Evolutionary conservation across 2,329 filamentous ascomycete species (phyloP).

Genomic region (Claviceps arundinis): DNA sequence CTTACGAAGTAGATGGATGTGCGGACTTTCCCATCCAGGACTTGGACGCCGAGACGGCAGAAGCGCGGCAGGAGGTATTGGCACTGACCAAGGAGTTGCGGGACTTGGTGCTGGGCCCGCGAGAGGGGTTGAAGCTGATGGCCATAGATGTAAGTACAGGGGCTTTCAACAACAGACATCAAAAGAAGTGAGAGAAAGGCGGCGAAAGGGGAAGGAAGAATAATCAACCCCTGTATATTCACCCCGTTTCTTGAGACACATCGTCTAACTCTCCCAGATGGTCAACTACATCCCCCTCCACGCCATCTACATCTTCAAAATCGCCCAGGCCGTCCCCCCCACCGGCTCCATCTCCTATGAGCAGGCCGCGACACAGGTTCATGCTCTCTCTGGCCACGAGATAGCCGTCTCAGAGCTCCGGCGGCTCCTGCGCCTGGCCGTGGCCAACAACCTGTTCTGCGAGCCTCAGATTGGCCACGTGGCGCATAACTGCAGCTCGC

Average conservation of each 20-base stretch:
- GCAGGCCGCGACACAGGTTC: conserved; percentile 12
- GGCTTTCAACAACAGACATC: neutral
- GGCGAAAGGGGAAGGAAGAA: neutral
- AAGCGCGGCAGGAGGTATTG: conserved; percentile 11
- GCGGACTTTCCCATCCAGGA: conserved; percentile 9
- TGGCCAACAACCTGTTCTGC: conserved; percentile 25
- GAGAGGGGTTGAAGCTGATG: conserved; percentile 12
- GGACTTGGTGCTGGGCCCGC: conserved; percentile 10
- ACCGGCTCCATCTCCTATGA: conserved; percentile 15
- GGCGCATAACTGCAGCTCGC: conserved; percentile 24
- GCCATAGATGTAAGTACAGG: conserved; percentile 15
- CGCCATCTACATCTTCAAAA: conserved; percentile 18
- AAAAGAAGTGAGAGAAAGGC: neutral
- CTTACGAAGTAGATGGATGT: conserved; percentile 9
- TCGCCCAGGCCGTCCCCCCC: conserved; percentile 17
- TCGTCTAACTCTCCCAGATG: conserved; percentile 6
- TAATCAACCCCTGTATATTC: neutral
- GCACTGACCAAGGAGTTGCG: conserved; percentile 11
- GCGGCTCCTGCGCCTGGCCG: conserved; percentile 25
- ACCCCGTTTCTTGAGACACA: too few species aligned
- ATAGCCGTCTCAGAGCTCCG: conserved; percentile 18
- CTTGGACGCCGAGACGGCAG: conserved; percentile 4
- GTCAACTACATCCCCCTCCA: conserved; percentile 17
- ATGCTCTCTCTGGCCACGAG: conserved; percentile 23
- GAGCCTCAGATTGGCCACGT: conserved; percentile 25